These are phyloP conservation scores for Populus hybrid DNA, from an alignment of 441 rosid genomes.

Conservation along the genomic window DNA sequence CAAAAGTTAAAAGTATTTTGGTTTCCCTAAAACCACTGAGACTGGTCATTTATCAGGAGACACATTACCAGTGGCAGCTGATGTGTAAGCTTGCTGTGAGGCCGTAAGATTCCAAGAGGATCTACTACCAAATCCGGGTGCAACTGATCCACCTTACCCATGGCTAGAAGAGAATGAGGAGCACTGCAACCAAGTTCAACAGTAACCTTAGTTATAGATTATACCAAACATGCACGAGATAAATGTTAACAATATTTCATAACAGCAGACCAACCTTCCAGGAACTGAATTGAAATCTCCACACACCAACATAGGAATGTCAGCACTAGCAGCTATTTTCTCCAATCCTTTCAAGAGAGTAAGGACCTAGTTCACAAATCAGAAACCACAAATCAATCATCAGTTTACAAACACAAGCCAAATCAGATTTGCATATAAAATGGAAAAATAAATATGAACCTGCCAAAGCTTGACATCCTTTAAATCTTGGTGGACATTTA, in stretches of 20 bases:
- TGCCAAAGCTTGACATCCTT: constrained; percentile 99
- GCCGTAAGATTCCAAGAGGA: constrained; percentile 85
- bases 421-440: not conserved
- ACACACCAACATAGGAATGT: constrained; percentile 98
- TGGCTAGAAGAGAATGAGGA: constrained; percentile 92
- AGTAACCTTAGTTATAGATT: constrained; percentile 7
- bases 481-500: constrained; percentile 78
- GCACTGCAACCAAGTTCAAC: constrained; percentile 56
- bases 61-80: constrained; percentile 84
- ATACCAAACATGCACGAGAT: not conserved
- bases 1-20: not conserved
- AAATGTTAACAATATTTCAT: not conserved
- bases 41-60: not conserved
- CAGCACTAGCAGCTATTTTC: constrained; percentile 98
- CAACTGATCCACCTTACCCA: constrained; percentile 82
- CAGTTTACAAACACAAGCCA: constrained; percentile 3
- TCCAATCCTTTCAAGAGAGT: constrained; percentile 96
- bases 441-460: constrained; percentile 40
- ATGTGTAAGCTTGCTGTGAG: constrained; percentile 81
- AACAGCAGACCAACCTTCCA: constrained; percentile 60
- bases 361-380: constrained; percentile 59
- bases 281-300: constrained; percentile 96
- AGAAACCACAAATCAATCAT: constrained; percentile 13
- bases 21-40: not conserved
- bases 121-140: constrained; percentile 82